Evolutionary conservation across 768 basidiomycete species (phyloP), one percentile per base, ranked within the genome.

Genomic region (Gautieria morchelliformis): DNA sequence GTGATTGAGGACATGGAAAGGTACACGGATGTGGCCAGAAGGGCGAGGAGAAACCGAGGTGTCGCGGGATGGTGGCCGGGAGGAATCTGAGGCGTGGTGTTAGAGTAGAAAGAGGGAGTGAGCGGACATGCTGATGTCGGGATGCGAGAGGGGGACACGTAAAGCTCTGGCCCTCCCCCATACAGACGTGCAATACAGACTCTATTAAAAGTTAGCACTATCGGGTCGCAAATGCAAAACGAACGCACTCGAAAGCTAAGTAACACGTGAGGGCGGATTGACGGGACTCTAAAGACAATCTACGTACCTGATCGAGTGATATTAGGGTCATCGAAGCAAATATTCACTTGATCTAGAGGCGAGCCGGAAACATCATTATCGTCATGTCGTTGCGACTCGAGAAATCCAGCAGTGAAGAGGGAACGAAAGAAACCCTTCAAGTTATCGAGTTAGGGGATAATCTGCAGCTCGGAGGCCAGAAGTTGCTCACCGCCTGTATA

Each of bases 171-270:
- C 0, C 90, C 87, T 17, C 89, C 87, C 22, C 92, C 90, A 64
- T 95, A 96, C 6, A 96, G 77, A 40, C 87, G 80, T 9, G 93
- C 80, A 53, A 95, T 81, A 69, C 90, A 93, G 62, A 94, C 73
- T 70, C 91, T 93, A 53, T 59, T 12, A 46, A 56, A 24, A 1
- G 48, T 45, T 33, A 37, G 19, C 44, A 24, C 4, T 44, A 10
- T 22, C 46, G 52, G 39, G 42, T 41, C 20, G 12, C 5, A 12
- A 33, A 44, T 56, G 47, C 41, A 53, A 15, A 45, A 52, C 54
- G 55, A 20, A 79, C 91, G 69, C 71, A 93, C 91, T 94, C 92
- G 67, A 96, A 95, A 12, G 93, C 92, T 88, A 64, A 40, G n/a
- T 40, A 55, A 51, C 51, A 32, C 22, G 45, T 57, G 58, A 53